A percentile compares a stretch with the other conserved stretches of the same genome.
Conservation (phyloP, 164 flowering plant species). For the Platanus orientalis region DNA sequence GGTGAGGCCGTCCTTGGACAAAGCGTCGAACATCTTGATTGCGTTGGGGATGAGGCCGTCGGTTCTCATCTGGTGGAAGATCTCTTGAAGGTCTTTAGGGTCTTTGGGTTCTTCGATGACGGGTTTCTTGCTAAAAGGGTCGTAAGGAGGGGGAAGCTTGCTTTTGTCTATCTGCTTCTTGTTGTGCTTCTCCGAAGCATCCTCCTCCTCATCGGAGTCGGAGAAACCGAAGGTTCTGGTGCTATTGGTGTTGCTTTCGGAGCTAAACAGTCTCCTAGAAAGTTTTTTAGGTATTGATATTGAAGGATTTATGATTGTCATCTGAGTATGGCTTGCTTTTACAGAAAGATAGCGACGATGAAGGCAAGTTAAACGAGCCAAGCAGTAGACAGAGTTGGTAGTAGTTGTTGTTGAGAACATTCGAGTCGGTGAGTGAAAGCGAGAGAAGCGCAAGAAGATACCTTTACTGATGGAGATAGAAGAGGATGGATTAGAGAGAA, state of each 20-base stretch:
- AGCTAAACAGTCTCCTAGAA: constrained; percentile 8
- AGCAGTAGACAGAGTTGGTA: neutral
- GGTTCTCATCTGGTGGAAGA: constrained; percentile 63
- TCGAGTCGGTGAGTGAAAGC: no score
- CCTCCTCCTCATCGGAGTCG: constrained; percentile 26
- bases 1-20: constrained; percentile 83
- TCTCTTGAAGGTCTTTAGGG: constrained; percentile 66
- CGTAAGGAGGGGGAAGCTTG: constrained; percentile 81
- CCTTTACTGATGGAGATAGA: neutral
- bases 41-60: constrained; percentile 63
- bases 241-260: constrained; percentile 28
- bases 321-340: neutral
- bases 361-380: neutral
- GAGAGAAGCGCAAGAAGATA: neutral
- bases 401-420: neutral
- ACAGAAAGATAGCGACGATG: neutral
- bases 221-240: constrained; percentile 35
- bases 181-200: neutral
- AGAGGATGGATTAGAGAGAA: neutral
- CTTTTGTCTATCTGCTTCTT: constrained; percentile 16
- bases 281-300: neutral
- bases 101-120: constrained; percentile 57
- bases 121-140: constrained; percentile 73
- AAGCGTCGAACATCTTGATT: constrained; percentile 91
- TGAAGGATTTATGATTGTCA: neutral